Conservation (phyloP, 345 rosid species). For the Murraya koenigii region DNA sequence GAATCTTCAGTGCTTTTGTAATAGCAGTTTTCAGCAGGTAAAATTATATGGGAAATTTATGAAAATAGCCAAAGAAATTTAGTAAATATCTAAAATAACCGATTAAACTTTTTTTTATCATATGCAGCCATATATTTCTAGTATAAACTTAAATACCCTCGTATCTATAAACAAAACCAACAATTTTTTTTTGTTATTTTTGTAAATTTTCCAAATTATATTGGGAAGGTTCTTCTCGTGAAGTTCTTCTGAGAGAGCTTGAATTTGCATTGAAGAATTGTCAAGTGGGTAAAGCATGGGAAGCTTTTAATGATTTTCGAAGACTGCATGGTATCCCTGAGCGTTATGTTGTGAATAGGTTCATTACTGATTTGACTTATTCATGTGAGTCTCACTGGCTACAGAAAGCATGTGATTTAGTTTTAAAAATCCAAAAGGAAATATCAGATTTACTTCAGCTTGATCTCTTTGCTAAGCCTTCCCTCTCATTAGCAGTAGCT, state of each 20-base stretch:
- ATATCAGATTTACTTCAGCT: constrained; percentile 35
- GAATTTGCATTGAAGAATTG: constrained; percentile 52
- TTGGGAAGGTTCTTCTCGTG: constrained; percentile 52
- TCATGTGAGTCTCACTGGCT: constrained; percentile 58
- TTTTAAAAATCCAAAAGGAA: constrained; percentile 36
- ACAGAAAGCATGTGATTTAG: constrained; percentile 53
- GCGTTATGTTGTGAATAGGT: constrained; percentile 30
- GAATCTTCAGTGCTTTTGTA: not conserved
- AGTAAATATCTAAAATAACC: too few species aligned
- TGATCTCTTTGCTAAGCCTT: constrained; percentile 47
- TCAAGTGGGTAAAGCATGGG: constrained; percentile 59
- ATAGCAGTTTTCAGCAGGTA: not conserved
- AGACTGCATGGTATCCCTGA: constrained; percentile 59
- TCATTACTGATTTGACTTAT: constrained; percentile 59
- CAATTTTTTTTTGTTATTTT: too few species aligned
- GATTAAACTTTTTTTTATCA: too few species aligned
- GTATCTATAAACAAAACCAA: too few species aligned
- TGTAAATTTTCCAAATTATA: too few species aligned
- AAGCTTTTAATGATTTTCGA: constrained; percentile 54
- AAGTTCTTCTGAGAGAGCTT: constrained; percentile 52
- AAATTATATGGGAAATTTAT: too few species aligned
- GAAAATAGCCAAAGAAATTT: too few species aligned
- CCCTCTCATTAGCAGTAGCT: constrained; percentile 67
- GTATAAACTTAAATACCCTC: too few species aligned
- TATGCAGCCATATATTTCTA: too few species aligned